phyloP scores from a whole-genome alignment of 108 stramenopile species.

The Nitzschia putrida region DNA sequence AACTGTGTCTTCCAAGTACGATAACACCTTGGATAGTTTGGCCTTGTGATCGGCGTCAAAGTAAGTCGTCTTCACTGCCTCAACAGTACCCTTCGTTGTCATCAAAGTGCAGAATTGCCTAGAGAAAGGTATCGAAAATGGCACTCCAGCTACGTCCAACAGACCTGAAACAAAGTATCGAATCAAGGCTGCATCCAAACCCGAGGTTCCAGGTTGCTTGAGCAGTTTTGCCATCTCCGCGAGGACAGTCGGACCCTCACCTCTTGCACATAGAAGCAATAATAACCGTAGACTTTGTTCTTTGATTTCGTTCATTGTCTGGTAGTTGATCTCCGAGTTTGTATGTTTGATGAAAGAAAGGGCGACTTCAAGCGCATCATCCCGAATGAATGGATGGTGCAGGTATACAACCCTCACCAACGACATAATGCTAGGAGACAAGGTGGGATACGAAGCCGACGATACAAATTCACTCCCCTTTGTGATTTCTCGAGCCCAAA shows the following conservation, averaged over 20 bases:
- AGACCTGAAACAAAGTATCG: constrained; percentile 76
- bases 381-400: constrained; percentile 72
- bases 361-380: constrained; percentile 60
- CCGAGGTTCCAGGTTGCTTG: constrained; percentile 46
- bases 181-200: constrained; percentile 74
- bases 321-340: constrained; percentile 77
- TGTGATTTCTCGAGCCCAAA: constrained; percentile 78
- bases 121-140: constrained; percentile 67
- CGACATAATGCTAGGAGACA: constrained; percentile 77
- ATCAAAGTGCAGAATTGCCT: constrained; percentile 51
- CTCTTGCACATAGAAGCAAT: constrained; percentile 62
- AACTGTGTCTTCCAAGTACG: constrained; percentile 16
- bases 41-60: constrained; percentile 56
- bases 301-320: constrained; percentile 82
- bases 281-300: constrained; percentile 82
- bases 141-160: constrained; percentile 63
- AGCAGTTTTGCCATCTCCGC: constrained; percentile 49
- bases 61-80: constrained; percentile 70
- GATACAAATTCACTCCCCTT: constrained; percentile 63
- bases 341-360: constrained; percentile 73
- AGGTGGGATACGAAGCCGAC: constrained; percentile 74
- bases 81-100: constrained; percentile 54
- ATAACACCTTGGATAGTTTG: constrained; percentile 17
- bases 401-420: constrained; percentile 59
- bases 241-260: constrained; percentile 62